Evolutionary conservation across 176 grass and related monocot genomes (phyloP), one percentile per base, ranked within the genome.

Genomic region (Carex myosuroides): DNA sequence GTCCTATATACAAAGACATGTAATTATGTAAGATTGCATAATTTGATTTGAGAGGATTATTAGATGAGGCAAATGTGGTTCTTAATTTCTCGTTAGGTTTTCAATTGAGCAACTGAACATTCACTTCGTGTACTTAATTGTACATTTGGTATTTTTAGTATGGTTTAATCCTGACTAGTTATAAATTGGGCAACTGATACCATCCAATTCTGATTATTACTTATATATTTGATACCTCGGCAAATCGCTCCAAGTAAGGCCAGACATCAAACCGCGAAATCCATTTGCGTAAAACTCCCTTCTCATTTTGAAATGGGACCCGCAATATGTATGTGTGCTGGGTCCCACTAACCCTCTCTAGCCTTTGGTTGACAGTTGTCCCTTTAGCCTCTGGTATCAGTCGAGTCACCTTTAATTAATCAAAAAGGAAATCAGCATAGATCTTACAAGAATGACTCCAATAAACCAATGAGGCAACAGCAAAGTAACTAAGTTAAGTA

Each of bases 241-340:
- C 37, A 86, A 95, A 98, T 69, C 64, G 88, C 60, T 98, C 92
- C 85, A 93, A 68, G 81, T 95, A 98, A 64, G 95, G 95, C 92
- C 95, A 95, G 12, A 98, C 91, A 87, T 98, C 95, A 85, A 98
- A 98, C 85, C 91, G 91, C 61, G 95, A 98, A 85, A 98, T 91
- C 95, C 95, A 95, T 90, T 98, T 95, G 80, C 59, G 88, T 7
- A 93, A 67, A 89, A 98, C 70, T 50, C 95, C 95, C 50, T 95
- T 89, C 84, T 95, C 82, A 80, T 81, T 98, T 86, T 60, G 89
- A 69, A 98, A 95, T 55, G 95, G 92, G 35, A 98, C 92, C 18
- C 92, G 84, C 73, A 98, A 83, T 75, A 98, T 95, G 70, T 70
- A 91, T 58, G 91, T 90, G 84, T 98, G 79, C 8, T 93, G 80